Base-by-base conservation (phyloP, 805 yeast genomes). In the Diddensiella transvaalensis region DNA sequence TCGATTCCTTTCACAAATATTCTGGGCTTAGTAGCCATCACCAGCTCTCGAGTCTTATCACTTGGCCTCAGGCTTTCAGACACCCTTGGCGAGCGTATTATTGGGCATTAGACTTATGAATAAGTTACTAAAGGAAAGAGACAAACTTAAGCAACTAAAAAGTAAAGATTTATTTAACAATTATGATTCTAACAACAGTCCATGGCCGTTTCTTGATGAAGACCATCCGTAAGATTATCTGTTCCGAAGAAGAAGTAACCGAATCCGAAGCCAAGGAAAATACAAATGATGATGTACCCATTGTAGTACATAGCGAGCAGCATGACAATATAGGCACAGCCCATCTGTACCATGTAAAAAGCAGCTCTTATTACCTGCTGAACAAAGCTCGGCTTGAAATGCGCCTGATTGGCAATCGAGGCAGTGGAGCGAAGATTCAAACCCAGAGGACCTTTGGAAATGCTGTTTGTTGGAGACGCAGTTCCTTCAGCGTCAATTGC, bases 221-320 rank as follows among this genome's bases (percentile, higher is more conserved):
- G 33, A n/a, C 57, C 60, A 33, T 70, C 55, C 2, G 76, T 70
- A 50, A 53, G 35, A 32, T 42, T 54, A 26, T 78, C 82, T 51
- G 70, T 69, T 23, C 75, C 69, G 67, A 82, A 78, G 22, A 81
- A 47, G 29, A 80, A 59, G 61, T 76, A 75, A 1, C 86, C 87
- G 46, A 81, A 59, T 23, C 80, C 64, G 1, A 83, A 83, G 4
- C 86, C 87, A 30, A 82, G 61, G 44, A 81, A 71, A 64, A 84
- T 81, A 8, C 80, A 74, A 49, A 83, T 78, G 50, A 81, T 76
- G 33, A 82, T 71, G 60, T 80, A 82, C 13, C 87, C 87, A 58
- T 82, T 83, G 69, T 79, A 83, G 69, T 82, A 82, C 88, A 83
- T 83, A 69, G 82, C 82, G 57, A 83, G 66, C 69, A 83, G 72